Conservation (phyloP, 495 filamentous ascomycete species). For the Aspergillus heteromorphus region DNA sequence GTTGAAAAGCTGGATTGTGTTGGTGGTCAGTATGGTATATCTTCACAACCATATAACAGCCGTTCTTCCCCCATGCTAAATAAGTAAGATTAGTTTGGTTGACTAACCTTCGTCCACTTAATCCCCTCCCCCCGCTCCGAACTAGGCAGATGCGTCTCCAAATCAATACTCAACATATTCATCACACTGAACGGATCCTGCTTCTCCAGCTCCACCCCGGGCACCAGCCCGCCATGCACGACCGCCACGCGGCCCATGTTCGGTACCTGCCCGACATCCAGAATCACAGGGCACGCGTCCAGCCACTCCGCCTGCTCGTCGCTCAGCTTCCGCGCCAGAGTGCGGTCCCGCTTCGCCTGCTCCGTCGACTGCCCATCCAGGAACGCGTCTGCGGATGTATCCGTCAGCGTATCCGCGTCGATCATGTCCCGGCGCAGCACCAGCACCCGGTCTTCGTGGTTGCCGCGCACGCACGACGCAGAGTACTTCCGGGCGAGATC, state of each 20-base stretch:
- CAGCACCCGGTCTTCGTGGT: slow-evolving; percentile 85
- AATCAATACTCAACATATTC: slow-evolving; percentile 82
- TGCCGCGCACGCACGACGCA: slow-evolving; percentile 81
- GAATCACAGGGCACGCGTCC: slow-evolving; percentile 64
- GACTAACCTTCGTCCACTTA: slow-evolving; percentile 62
- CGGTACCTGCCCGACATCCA: slow-evolving; percentile 57
- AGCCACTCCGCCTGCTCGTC: slow-evolving; percentile 68
- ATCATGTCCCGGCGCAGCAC: slow-evolving; percentile 43
- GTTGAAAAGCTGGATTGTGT: slow-evolving; percentile 47
- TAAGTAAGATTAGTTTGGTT: too few species aligned
- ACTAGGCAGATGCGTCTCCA: slow-evolving; percentile 56
- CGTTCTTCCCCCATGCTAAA: too few species aligned
- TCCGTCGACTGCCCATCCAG: slow-evolving; percentile 12
- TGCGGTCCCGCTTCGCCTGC: slow-evolving; percentile 33
- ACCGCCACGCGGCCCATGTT: slow-evolving; percentile 58
- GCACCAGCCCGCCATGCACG: slow-evolving; percentile 81
- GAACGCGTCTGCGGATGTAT: slow-evolving; percentile 7
- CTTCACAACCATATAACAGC: too few species aligned
- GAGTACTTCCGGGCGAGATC: slow-evolving; percentile 61
- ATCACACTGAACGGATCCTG: slow-evolving; percentile 80
- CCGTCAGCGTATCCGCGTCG: slow-evolving; percentile 9
- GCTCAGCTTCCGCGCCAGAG: slow-evolving; percentile 47
- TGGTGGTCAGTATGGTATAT: too few species aligned
- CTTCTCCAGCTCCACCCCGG: slow-evolving; percentile 60
- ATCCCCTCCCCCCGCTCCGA: slow-evolving; percentile 48